Evolutionary conservation across 192 early-diverging fungal species (phyloP).

Genomic region (Linderina pennispora): DNA sequence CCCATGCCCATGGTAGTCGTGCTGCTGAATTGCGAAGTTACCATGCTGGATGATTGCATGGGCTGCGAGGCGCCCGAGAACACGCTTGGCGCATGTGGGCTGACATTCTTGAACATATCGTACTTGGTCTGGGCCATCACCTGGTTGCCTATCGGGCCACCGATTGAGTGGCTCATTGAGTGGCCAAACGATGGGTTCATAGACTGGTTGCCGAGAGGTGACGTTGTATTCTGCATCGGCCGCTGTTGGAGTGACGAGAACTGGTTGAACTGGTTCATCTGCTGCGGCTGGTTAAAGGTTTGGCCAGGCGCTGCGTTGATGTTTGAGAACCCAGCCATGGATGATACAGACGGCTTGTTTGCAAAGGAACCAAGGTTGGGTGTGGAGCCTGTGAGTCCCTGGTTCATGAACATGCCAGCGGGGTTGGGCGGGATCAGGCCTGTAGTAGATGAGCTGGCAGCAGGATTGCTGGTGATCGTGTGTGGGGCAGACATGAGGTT

Average conservation of each 20-base stretch:
- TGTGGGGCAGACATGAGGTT: constrained; percentile 20
- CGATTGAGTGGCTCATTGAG: not conserved
- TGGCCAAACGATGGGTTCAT: not conserved
- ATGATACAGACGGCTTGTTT: not conserved
- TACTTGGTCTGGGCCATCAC: constrained; percentile 22
- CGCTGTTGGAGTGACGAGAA: not conserved
- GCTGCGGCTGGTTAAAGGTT: constrained; percentile 11
- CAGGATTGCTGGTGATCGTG: constrained; percentile 14
- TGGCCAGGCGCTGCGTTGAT: constrained; percentile 18
- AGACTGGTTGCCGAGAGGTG: not conserved
- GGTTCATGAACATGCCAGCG: constrained; percentile 22
- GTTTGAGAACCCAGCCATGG: not conserved
- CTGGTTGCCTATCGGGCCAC: too few species aligned
- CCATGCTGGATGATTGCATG: constrained; percentile 5
- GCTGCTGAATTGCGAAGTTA: constrained; percentile 6
- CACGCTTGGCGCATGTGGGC: constrained; percentile 34
- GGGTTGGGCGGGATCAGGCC: constrained; percentile 3
- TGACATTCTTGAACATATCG: constrained; percentile 38
- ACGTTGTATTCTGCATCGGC: not conserved
- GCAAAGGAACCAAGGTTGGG: constrained; percentile 35
- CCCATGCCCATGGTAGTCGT: constrained; percentile 4
- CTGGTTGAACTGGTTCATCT: constrained; percentile 4
- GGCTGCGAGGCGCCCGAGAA: constrained; percentile 11
- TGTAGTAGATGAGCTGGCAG: constrained; percentile 27
- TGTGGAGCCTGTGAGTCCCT: constrained; percentile 26